These are phyloP conservation scores for Arachnopeziza araneosa DNA, from an alignment of 2,329 filamentous ascomycete species.

Conservation along the genomic window DNA sequence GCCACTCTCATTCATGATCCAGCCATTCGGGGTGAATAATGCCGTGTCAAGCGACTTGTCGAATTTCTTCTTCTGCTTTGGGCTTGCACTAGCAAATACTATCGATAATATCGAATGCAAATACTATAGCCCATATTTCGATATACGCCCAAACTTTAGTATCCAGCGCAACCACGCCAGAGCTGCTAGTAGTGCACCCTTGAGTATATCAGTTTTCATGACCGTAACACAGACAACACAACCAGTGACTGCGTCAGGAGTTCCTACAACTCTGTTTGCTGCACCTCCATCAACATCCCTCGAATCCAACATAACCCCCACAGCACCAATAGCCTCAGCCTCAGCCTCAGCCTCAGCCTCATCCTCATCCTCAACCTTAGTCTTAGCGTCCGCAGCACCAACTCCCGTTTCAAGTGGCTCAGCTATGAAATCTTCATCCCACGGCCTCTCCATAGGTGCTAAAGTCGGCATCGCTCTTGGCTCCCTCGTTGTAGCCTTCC, in stretches of 20 bases:
- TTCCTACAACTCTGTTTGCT: background rate
- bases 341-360: background rate
- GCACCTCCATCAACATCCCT: background rate
- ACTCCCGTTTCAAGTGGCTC: background rate
- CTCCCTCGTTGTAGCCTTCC: constrained; percentile 11
- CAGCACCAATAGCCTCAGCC: background rate
- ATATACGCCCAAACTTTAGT: background rate
- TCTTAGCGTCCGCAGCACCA: background rate
- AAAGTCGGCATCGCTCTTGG: constrained; percentile 23
- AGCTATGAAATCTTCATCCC: background rate
- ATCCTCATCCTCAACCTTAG: background rate
- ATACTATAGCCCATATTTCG: constrained; percentile 1
- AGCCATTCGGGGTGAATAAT: too few relatives aligned
- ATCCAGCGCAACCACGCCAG: background rate
- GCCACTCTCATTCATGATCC: too few relatives aligned
- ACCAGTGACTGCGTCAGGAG: background rate
- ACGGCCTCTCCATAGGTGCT: constrained; percentile 13
- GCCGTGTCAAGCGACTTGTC: background rate
- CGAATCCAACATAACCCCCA: background rate
- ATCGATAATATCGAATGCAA: background rate
- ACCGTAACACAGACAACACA: background rate
- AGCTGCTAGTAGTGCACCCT: background rate
- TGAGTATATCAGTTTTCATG: background rate
- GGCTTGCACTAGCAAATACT: background rate
- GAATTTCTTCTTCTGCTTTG: constrained; percentile 2